Percentiles rank a stretch among this genome's conserved stretches.
Conservation (phyloP, 2,329 filamentous ascomycete species). For the Trichoderma asperellum region DNA sequence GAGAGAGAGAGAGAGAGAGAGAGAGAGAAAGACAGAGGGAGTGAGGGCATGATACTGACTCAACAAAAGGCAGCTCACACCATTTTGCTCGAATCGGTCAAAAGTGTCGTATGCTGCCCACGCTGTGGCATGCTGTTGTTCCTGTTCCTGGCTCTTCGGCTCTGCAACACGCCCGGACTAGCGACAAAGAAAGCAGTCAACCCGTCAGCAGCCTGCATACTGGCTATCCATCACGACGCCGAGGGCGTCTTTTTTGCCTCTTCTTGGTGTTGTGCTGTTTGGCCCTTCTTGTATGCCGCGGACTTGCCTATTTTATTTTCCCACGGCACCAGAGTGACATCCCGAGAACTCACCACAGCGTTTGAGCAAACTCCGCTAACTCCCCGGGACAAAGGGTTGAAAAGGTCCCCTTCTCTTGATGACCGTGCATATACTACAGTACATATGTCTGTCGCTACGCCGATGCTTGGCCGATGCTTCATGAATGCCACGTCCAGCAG, state of each 20-base stretch:
- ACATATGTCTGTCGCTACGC: too few relatives aligned
- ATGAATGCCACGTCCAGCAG: not conserved
- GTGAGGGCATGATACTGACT: not conserved
- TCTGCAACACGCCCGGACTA: slow-evolving; percentile 7
- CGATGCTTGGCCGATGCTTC: not conserved
- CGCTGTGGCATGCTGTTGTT: not conserved
- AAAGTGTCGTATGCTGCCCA: not conserved
- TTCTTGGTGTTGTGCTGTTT: not conserved
- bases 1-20: not conserved
- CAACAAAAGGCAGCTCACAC: not conserved
- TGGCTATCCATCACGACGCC: not conserved
- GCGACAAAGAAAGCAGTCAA: not conserved
- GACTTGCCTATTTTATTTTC: not conserved
- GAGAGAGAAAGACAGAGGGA: not conserved
- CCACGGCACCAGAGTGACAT: slow-evolving; percentile 1
- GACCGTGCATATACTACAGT: not conserved
- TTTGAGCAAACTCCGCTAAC: not conserved
- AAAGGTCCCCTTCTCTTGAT: not conserved
- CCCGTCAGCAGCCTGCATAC: not conserved
- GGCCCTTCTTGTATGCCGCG: not conserved
- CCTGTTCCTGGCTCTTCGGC: not conserved
- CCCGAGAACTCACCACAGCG: not conserved
- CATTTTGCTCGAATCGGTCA: not conserved
- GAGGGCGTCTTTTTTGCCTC: not conserved
- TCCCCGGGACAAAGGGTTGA: slow-evolving; percentile 2